A percentile compares a stretch with the other conserved stretches of the same genome.
phyloP scores from a whole-genome alignment of 495 filamentous ascomycete genomes.

The Pseudomonodictys pantanalensis region DNA sequence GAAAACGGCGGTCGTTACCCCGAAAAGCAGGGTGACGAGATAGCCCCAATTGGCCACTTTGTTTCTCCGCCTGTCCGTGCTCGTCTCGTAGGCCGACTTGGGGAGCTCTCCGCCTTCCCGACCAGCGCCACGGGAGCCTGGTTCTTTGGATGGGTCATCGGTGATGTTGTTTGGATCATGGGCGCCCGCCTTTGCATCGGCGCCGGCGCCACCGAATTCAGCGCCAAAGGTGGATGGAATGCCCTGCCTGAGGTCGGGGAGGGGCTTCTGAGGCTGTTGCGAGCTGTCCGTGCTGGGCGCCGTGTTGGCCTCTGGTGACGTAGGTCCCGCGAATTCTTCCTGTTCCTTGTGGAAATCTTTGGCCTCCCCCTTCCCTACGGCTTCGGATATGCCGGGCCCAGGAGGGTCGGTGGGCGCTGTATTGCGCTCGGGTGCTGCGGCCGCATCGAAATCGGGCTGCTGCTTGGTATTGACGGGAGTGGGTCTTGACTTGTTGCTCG shows the following conservation, averaged over 20 bases:
- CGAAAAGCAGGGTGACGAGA: constrained; percentile 48
- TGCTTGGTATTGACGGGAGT: constrained; percentile 11
- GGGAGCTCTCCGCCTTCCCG: constrained; percentile 55
- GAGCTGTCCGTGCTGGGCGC: constrained; percentile 21
- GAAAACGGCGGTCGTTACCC: constrained; percentile 58
- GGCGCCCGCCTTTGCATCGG: background rate
- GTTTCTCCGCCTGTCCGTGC: constrained; percentile 74
- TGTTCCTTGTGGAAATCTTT: constrained; percentile 11
- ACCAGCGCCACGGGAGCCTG: constrained; percentile 33
- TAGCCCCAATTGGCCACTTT: constrained; percentile 68
- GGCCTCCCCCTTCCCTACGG: background rate
- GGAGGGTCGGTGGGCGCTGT: background rate
- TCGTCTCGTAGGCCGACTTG: constrained; percentile 85
- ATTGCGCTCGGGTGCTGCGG: constrained; percentile 22
- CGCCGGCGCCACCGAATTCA: constrained; percentile 54
- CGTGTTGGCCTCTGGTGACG: constrained; percentile 13
- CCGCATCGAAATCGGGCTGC: constrained; percentile 23
- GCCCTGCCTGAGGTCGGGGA: constrained; percentile 86
- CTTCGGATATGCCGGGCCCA: constrained; percentile 5
- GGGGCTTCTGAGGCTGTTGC: constrained; percentile 50
- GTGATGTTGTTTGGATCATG: constrained; percentile 31
- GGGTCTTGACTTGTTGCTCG: constrained; percentile 6
- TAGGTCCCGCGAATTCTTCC: constrained; percentile 18
- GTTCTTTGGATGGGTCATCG: constrained; percentile 26
- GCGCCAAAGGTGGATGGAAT: constrained; percentile 79